Evolutionary conservation across 83 land plant species (phyloP), one percentile per base, ranked within the genome.

Genomic region (Picea engelmannii): DNA sequence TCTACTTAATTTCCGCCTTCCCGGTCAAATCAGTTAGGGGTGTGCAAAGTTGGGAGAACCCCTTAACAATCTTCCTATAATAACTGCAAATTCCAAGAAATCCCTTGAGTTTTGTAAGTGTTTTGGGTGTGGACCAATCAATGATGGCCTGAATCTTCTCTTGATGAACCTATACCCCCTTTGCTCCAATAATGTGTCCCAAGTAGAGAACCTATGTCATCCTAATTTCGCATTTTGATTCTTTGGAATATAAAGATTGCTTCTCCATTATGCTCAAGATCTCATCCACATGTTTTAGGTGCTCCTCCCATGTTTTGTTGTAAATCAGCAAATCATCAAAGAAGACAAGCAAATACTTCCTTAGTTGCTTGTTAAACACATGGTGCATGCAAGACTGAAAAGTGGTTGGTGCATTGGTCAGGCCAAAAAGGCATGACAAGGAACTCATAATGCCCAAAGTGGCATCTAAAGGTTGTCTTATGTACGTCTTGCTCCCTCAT

Each of bases 241-340:
- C 52, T 40, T 82, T 59, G 40, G 20, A 23, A 79, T 17, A 82
- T 9, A 73, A 82, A 21, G 11, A n/a, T 17, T 80, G 1, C 25
- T 73, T 10, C 38, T 81, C 18, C 17, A 80, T 11, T 5, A 24
- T 80, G 35, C 73, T 6, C 81, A 80, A 62, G 20, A 24, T 83
- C 11, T 23, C 21, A 11, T 58, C 8, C 47, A 83, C 25, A 38
- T 78, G 78, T 10, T 70, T 18, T 7, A 78, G 2, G 49, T 83
- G 86, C 4, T 60, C 61, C 4, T 83, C 79, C 21, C 44, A 9
- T n/a, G 24, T 78, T 61, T 64, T 25, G 40, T 62, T 83, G 21
- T 59, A 86, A 4, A 86, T 27, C 5, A 86, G 27, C 11, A 86
- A 62, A n/a, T 81, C 85, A 44, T 86, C 67, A 58, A 79, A 74